Percentiles rank a stretch among this genome's conserved stretches.
phyloP scores from a whole-genome alignment of 2,329 filamentous ascomycete genomes.

The Colletotrichum horii region DNA sequence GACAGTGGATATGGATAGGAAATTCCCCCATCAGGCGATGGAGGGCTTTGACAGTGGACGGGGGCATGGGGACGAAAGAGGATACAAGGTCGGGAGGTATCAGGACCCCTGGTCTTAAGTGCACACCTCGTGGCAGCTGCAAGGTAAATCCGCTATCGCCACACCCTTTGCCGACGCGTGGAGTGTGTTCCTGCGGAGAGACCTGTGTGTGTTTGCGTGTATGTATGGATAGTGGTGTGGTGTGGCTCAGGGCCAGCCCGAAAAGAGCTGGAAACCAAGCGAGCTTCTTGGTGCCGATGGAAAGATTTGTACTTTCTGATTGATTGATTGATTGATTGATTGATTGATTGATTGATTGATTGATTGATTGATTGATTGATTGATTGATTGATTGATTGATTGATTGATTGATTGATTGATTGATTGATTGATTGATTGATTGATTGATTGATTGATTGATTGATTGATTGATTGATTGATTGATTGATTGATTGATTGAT shows the following conservation, averaged over 20 bases:
- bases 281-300: neutral
- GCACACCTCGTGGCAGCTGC: conserved; percentile 22
- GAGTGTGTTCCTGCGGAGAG: neutral
- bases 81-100: conserved; percentile 16
- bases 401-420: neutral
- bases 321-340: neutral
- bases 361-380: neutral
- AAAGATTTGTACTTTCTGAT: neutral
- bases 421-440: neutral
- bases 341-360: neutral
- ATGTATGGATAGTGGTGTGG: neutral
- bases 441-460: neutral
- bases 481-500: neutral
- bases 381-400: neutral
- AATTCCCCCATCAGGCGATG: conserved; percentile 25
- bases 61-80: conserved; percentile 19
- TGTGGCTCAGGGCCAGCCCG: neutral
- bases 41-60: conserved; percentile 25
- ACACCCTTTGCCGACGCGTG: conserved; percentile 5
- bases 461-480: neutral
- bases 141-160: conserved; percentile 20
- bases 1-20: conserved; percentile 22
- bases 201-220: neutral
- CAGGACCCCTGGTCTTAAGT: conserved; percentile 21
- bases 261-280: neutral